Base-by-base conservation (phyloP, 2,329 filamentous ascomycete genomes). In the Alternaria atra region DNA sequence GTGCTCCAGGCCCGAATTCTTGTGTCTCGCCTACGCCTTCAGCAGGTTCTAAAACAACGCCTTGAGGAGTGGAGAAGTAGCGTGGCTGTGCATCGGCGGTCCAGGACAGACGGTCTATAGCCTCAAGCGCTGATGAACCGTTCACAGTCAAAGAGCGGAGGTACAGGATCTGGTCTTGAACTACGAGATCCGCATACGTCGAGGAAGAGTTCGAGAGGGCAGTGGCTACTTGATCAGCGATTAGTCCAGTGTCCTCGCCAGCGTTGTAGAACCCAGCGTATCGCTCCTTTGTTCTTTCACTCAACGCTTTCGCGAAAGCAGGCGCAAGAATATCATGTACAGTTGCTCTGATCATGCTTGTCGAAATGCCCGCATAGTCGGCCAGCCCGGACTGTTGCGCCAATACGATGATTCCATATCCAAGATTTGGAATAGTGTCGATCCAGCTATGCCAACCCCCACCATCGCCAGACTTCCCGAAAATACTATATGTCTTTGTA, bases 371-470 rank as follows among this genome's bases (percentile, higher is more conserved):
- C 15, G 42, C 15, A 32, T 71, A 76, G 5, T 63, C 54, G 1
- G 55, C 35, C 4, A 69, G 9, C 10, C 65, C 64, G 13, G 71
- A 61, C 2, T 61, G 50, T 30, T 74, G 71, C 8, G 63, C 56
- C 1, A 77, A 47, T 6, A 75, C 55, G 8, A 74, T 64, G 23
- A 74, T 54, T 1, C 74, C 74, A 42, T 76, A 77, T 6, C 74
- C 74, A 1, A 76, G 60, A 46, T 71, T 72, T 12, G 74, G 72
- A 23, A 76, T 66, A 2, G 67, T 60, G 30, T 77, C 74, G 8
- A 77, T 69, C 72, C 73, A 76, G 2, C 67, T 65, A 51, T 71
- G 71, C 68, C 66, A 77, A n/a, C 73, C 73, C 25, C 73, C 73
- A 12, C 69, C 74, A 40, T 74, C 68, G 2, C 74, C 74, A n/a